Evolutionary conservation across 2,329 filamentous ascomycete genomes (phyloP), one percentile per base, ranked within the genome.

Genomic region (Hypocrella siamensis): DNA sequence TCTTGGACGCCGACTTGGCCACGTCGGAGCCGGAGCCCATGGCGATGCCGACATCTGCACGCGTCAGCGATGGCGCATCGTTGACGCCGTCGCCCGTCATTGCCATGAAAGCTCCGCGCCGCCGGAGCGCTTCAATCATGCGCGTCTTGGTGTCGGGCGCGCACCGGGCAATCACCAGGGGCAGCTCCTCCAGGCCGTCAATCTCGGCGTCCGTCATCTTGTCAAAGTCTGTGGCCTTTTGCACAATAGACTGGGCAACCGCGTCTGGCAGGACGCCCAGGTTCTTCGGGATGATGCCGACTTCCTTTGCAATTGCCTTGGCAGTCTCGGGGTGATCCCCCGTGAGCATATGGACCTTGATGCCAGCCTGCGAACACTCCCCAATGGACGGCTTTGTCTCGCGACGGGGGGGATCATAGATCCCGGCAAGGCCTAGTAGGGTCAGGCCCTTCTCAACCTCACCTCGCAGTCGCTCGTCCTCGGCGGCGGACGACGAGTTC

Each of bases 51-150:
- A 93, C 81, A 46, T 93, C 84, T 3, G 82, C 79, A 28, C 72
- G 69, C 43, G 82, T 81, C 21, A 92, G 65, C 4, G 80, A 84
- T 0, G 83, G 83, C 2, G 80, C 80, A 47, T 92, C 83, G 47
- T 92, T 92, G 39, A 90, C 83, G 29, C 83, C 83, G 44, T 92
- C 83, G 36, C 83, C 83, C 14, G 82, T 90, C 82, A 92, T 90
- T 36, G 82, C 82, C 52, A 78, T 82, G 52, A 80, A 88, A 15
- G 70, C 68, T 16, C 70, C 66, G 26, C 83, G 76, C 12, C 84
- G 73, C 41, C 86, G 80, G 12, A 93, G 68, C 5, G 84, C 83
- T 42, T 86, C 81, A 31, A 93, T 86, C 83, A 93, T 92, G 36
- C 82, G 75, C 4, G 84, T 83, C 57, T 93, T 93, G 25, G 84